Evolutionary conservation across 352 stramenopile species (phyloP).

Genomic region (Globisporangium carolinianum): DNA sequence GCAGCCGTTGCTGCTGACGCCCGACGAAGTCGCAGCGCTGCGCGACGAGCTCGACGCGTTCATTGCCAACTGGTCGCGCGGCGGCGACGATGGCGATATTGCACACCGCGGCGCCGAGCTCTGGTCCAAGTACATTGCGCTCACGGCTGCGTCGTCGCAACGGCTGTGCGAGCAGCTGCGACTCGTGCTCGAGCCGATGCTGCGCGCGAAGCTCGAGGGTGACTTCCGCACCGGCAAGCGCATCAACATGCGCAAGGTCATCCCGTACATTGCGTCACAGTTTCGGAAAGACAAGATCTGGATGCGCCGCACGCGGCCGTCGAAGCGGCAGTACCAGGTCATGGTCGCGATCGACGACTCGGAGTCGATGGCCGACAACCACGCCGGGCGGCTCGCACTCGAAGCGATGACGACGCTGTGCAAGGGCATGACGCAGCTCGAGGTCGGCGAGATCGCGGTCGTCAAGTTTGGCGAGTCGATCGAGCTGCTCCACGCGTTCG

Average conservation of each 20-base stretch:
- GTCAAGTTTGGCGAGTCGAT: slow-evolving; percentile 96
- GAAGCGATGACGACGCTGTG: slow-evolving; percentile 95
- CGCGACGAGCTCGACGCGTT: slow-evolving; percentile 74
- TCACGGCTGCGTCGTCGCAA: slow-evolving; percentile 90
- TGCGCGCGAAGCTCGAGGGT: slow-evolving; percentile 95
- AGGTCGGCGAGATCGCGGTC: slow-evolving; percentile 93
- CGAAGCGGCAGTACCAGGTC: slow-evolving; percentile 98
- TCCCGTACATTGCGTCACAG: slow-evolving; percentile 99
- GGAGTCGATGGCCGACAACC: slow-evolving; percentile 98
- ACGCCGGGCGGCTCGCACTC: slow-evolving; percentile 93
- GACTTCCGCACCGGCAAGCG: slow-evolving; percentile 99
- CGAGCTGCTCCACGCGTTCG: slow-evolving; percentile 95
- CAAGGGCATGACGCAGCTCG: slow-evolving; percentile 96
- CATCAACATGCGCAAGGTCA: slow-evolving; percentile 99
- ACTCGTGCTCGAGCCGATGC: slow-evolving; percentile 97
- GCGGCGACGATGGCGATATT: slow-evolving; percentile 23
- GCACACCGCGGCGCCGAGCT: slow-evolving; percentile 55
- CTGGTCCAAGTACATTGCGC: slow-evolving; percentile 91
- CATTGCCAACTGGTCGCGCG: slow-evolving; percentile 59
- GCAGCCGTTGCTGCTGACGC: slow-evolving; percentile 34
- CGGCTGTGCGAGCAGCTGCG: slow-evolving; percentile 98
- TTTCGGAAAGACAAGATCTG: slow-evolving; percentile 99
- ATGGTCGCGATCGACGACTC: slow-evolving; percentile 99
- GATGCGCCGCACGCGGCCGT: slow-evolving; percentile 97
- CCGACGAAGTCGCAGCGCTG: slow-evolving; percentile 66